A percentile compares a stretch with the other conserved stretches of the same genome.
phyloP scores from a whole-genome alignment of 305 asterid genomes.

The Rubia occidens region DNA sequence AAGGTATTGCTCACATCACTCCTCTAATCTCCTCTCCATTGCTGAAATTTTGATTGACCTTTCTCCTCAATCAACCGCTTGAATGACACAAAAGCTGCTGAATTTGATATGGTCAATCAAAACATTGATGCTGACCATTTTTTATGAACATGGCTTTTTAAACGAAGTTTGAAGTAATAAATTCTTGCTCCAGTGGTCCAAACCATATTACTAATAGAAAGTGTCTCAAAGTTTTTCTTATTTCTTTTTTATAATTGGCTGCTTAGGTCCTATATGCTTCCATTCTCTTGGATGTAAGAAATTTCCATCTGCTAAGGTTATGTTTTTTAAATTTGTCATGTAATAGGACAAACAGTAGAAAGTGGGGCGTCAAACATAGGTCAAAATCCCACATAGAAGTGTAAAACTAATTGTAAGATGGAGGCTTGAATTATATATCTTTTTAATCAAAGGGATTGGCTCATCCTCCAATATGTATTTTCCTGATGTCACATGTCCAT shows the following conservation, averaged over 20 bases:
- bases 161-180: not conserved
- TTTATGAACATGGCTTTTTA: not conserved
- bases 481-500: not conserved
- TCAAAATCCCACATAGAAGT: not conserved
- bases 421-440: too few species aligned
- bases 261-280: not conserved
- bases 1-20: constrained; percentile 47
- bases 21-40: constrained; percentile 4
- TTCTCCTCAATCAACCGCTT: not conserved
- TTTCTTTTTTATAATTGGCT: not conserved
- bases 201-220: not conserved
- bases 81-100: not conserved
- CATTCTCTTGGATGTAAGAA: not conserved
- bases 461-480: not conserved
- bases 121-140: too few species aligned
- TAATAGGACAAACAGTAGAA: not conserved
- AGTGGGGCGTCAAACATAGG: not conserved
- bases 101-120: not conserved
- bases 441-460: too few species aligned
- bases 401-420: too few species aligned
- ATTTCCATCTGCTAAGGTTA: not conserved
- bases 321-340: not conserved
- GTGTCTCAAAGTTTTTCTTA: not conserved
- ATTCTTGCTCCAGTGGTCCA: too few species aligned
- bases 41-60: not conserved